Percentiles rank a stretch among this genome's conserved stretches.
Evolutionary conservation across 306 rosid species (phyloP).

Genomic region (Dalbergia cochinchinensis): DNA sequence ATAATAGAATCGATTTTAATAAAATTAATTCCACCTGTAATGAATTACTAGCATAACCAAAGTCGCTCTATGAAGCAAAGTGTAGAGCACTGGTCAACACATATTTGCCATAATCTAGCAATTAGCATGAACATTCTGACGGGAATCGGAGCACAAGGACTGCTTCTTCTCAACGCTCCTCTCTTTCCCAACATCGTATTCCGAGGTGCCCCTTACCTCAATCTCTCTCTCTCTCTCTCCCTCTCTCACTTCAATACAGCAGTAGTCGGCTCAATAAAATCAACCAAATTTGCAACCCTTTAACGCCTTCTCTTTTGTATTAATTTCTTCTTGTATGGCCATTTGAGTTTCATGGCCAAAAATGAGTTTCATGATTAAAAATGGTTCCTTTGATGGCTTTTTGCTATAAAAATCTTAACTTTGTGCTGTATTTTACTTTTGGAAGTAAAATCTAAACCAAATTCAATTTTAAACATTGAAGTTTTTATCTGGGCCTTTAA

Average conservation of each 20-base stretch:
- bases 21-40: no score
- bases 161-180: slow-evolving; percentile 49
- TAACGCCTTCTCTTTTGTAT: not conserved
- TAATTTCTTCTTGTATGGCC: slow-evolving; percentile 3
- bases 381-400: not conserved
- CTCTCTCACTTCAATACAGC: slow-evolving; percentile 17
- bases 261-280: not conserved
- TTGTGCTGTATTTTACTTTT: slow-evolving; percentile 3
- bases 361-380: not conserved
- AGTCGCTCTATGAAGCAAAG: not conserved
- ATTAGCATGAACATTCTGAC: not conserved
- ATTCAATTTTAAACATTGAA: not conserved
- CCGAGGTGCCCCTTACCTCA: not conserved
- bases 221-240: slow-evolving; percentile 23
- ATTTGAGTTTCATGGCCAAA: slow-evolving; percentile 31
- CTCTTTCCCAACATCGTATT: no score
- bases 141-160: slow-evolving; percentile 37
- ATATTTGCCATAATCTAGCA: not conserved
- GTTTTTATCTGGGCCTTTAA: not conserved
- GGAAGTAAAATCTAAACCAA: slow-evolving; percentile 2
- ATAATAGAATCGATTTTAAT: no score
- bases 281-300: not conserved
- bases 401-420: not conserved
- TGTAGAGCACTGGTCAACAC: not conserved
- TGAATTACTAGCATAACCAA: no score